Evolutionary conservation across 345 rosid genomes (phyloP), one percentile per base, ranked within the genome.

Genomic region (Populus nigra): DNA sequence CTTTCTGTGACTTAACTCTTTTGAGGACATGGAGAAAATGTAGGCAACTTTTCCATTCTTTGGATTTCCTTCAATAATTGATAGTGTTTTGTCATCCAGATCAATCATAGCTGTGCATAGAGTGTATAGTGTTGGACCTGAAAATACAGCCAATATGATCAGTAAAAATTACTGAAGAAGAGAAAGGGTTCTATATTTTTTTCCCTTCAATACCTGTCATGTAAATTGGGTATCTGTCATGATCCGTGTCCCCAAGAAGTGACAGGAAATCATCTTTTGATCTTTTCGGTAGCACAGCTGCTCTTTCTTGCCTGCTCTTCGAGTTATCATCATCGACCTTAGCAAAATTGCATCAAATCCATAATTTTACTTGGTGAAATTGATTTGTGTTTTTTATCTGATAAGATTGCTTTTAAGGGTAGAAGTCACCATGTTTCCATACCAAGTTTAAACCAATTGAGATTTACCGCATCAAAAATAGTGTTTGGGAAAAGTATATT

Each of bases 51-150:
- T 65, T 78, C 84, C 88, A 2, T 84, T 78, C 80, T 77, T 75
- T 4, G 90, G 89, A 72, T 87, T 89, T 71, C 88, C 89, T 79
- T 81, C 78, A 75, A 91, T 82, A 72, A 91, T 84, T 49, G 84
- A 35, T 38, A 87, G 68, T 33, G 89, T 86, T 73, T 84, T 80
- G 65, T 73, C 86, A 35, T 88, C 90, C 80, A 88, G 78, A 68
- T 88, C 84, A 61, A 87, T 77, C 73, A 85, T 53, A 35, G 81
- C 84, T 1, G 88, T 86, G 81, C 86, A 91, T 43, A 89, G 78
- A 8, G 90, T 88, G 80, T 82, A 80, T 59, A 89, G 85, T 22
- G 65, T 77, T 75, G 90, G 90, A 83, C 91, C 93, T 89, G 88
- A 84, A 83, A 82, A 62, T 53, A 33, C 65, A 8, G 71, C 47